phyloP scores from a whole-genome alignment of 2,329 filamentous ascomycete species.

The Neonectria coccinea region DNA sequence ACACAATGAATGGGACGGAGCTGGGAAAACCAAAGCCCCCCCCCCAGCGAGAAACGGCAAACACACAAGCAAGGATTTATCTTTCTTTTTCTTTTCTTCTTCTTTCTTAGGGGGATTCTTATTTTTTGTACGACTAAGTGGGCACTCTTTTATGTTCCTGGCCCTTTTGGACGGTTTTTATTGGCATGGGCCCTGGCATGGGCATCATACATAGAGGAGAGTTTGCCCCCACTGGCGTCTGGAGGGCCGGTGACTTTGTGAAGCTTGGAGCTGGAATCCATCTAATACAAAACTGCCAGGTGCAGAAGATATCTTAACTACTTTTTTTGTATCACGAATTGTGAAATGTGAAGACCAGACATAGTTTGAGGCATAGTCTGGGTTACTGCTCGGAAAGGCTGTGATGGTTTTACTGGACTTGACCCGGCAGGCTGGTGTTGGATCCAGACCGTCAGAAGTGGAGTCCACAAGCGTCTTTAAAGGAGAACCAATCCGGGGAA shows the following conservation, averaged over 20 bases:
- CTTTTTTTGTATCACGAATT: constrained; percentile 6
- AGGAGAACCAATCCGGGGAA: constrained; percentile 38
- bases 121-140: neutral
- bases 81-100: constrained; percentile 2
- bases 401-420: neutral
- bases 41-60: constrained; percentile 17
- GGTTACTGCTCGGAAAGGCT: neutral
- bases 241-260: constrained; percentile 10
- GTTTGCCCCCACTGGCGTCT: constrained; percentile 24
- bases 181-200: constrained; percentile 29
- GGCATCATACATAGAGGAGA: constrained; percentile 34
- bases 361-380: neutral
- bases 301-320: constrained; percentile 38
- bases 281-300: constrained; percentile 43
- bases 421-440: constrained; percentile 4
- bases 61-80: constrained; percentile 30
- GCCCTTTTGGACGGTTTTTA: constrained; percentile 16
- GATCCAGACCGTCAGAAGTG: constrained; percentile 30
- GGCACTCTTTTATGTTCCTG: neutral
- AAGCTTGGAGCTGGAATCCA: constrained; percentile 41
- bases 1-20: constrained; percentile 29
- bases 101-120: constrained; percentile 2
- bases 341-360: neutral
- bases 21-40: constrained; percentile 18
- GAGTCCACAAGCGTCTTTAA: constrained; percentile 33